Conservation (phyloP, 768 basidiomycete species). For the Boletus tylopilopsis region DNA sequence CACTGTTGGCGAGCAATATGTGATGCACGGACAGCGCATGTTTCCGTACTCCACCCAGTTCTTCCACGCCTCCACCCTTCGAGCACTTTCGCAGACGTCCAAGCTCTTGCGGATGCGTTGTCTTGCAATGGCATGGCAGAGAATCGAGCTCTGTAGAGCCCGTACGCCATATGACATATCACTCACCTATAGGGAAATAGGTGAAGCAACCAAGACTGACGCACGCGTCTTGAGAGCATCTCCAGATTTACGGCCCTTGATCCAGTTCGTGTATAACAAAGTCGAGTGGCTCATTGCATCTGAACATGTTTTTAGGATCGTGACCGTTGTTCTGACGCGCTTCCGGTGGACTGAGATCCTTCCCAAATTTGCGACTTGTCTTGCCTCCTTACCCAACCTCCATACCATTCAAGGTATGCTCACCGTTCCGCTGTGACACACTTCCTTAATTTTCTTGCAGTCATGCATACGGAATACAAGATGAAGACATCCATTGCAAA, state of each 20-base stretch:
- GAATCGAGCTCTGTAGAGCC: conserved; percentile 1
- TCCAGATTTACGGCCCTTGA: background rate
- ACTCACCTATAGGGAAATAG: background rate
- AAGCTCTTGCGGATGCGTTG: conserved; percentile 6
- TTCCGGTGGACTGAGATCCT: background rate
- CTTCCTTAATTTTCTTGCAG: background rate
- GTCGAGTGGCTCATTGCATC: too few species aligned
- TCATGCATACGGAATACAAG: background rate
- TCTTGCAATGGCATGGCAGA: conserved; percentile 11
- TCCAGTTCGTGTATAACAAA: conserved; percentile 1
- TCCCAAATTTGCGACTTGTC: conserved; percentile 2
- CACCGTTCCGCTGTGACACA: background rate
- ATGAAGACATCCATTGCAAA: conserved; percentile 5
- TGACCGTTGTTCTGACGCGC: background rate
- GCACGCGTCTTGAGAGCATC: background rate
- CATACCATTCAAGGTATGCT: conserved; percentile 2
- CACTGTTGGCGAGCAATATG: background rate
- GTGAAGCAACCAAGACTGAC: background rate
- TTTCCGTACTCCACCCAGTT: background rate
- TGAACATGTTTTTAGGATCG: background rate
- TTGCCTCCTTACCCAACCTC: conserved; percentile 2
- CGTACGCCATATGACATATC: background rate
- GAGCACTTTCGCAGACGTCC: conserved; percentile 6
- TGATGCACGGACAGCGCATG: background rate
- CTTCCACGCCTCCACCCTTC: background rate